Evolutionary conservation across 129 eudicot genomes (phyloP).

Genomic region (Artemisia tridentata): DNA sequence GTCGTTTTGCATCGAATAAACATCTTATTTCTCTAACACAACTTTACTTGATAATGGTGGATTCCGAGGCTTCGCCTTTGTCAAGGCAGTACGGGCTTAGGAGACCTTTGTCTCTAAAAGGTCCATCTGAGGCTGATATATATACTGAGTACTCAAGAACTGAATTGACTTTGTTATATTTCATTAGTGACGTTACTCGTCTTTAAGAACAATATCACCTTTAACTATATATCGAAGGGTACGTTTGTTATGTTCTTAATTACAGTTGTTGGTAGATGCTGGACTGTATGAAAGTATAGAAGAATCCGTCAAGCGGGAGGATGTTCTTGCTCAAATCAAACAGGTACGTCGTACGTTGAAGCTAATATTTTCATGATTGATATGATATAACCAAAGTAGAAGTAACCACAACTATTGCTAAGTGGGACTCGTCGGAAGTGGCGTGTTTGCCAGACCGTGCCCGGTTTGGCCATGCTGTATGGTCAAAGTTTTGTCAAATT

Average conservation of each 20-base stretch:
- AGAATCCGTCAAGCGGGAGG: conserved; percentile 51
- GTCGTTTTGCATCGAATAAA: too few species aligned
- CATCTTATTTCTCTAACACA: too few species aligned
- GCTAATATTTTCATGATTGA: too few species aligned
- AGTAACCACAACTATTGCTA: too few species aligned
- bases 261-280: conserved; percentile 65
- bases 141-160: conserved; percentile 37
- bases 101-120: conserved; percentile 51
- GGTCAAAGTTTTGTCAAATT: too few species aligned
- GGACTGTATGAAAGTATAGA: conserved; percentile 71
- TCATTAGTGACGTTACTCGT: background rate
- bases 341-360: conserved; percentile 34
- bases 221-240: too few species aligned
- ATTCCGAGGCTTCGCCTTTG: conserved; percentile 27
- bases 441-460: too few species aligned
- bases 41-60: conserved; percentile 28
- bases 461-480: too few species aligned
- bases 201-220: too few species aligned
- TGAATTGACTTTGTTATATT: conserved; percentile 32
- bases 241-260: background rate
- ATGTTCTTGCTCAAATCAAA: conserved; percentile 54
- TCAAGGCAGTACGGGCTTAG: conserved; percentile 61
- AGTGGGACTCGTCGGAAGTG: too few species aligned
- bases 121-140: conserved; percentile 42
- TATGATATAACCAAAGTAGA: too few species aligned